Evolutionary conservation across 2,329 filamentous ascomycete species (phyloP), one percentile per base, ranked within the genome.

Genomic region (Claviceps paspali): DNA sequence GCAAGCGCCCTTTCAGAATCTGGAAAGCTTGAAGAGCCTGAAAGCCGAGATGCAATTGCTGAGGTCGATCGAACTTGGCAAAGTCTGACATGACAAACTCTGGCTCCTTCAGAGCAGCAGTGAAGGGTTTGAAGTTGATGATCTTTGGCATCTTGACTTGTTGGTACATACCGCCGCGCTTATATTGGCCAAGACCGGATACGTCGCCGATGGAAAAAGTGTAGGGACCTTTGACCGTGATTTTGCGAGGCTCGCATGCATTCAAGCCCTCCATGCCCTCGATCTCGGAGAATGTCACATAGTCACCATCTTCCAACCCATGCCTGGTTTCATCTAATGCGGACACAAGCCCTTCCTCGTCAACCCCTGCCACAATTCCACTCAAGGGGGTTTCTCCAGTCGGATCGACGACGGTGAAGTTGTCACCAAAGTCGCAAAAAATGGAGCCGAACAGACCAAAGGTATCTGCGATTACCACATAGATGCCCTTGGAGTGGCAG

Each of bases 131-230:
- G 62, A 96, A 98, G 55, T 91, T 74, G 51, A 96, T 62, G 38
- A 85, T 74, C 64, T 91, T 94, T 35, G 91, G 91, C 88, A 95
- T 95, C 71, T 96, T 98, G 59, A 96, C 91, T 60, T 98, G 91
- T 28, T 83, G 80, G 59, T 82, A 98, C 41, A 94, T 73, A 42
- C 91, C 91, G 33, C 88, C 88, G 36, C 82, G 74, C 64, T 83
- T 67, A 64, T 98, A 98, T 50, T 82, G 70, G 26, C 91, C 91
- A 26, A 95, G 69, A 5, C 76, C 79, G 18, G 82, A 84, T 8
- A 96, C 85, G 55, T 95, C 85, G 29, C 88, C 91, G 48, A 98
- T 95, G 11, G 85, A 91, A 62, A 98, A 98, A 7, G 87, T 94
- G 58, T 96, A 98, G 3, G 91, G 91, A 1, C 83, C 91, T 64